Evolutionary conservation across 1,284 basidiomycete species (phyloP).

Genomic region (Quambalaria eucalypti): DNA sequence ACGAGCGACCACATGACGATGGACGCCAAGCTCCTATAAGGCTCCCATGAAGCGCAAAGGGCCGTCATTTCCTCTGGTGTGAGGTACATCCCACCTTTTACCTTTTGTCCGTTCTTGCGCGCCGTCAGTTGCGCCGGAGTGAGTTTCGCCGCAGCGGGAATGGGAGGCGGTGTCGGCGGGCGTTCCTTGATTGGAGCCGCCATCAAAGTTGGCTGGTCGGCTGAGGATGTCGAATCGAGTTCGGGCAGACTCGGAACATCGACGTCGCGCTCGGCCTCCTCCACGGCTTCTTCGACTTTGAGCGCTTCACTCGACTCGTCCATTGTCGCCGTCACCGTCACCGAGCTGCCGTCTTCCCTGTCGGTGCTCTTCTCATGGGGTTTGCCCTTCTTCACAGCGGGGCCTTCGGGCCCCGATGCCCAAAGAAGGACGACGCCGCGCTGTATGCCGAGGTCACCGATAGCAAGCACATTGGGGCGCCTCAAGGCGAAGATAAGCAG

Average conservation of each 20-base stretch:
- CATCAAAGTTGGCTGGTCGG: no score
- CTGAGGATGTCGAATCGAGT: background rate
- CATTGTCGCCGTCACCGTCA: background rate
- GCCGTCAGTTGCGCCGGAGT: conserved; percentile 16
- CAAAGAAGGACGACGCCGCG: conserved; percentile 40
- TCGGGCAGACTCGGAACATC: conserved; percentile 15
- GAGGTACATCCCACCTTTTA: conserved; percentile 39
- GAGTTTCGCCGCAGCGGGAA: conserved; percentile 10
- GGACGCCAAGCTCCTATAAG: conserved; percentile 35
- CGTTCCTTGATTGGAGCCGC: no score
- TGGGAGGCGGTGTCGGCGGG: background rate
- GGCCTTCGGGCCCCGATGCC: conserved; percentile 21
- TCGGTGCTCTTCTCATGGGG: background rate
- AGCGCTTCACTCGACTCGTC: background rate
- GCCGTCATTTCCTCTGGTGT: conserved; percentile 32
- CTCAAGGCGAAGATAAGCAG: conserved; percentile 44
- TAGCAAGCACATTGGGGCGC: conserved; percentile 35
- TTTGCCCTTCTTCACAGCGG: conserved; percentile 18
- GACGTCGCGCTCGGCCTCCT: conserved; percentile 10
- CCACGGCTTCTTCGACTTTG: background rate
- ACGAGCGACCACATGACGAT: conserved; percentile 40
- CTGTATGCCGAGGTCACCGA: conserved; percentile 42
- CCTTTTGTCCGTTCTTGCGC: conserved; percentile 36
- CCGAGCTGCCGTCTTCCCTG: background rate
- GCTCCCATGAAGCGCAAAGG: conserved; percentile 31